Evolutionary conservation across 2,329 filamentous ascomycete genomes (phyloP), one percentile per base, ranked within the genome.

Genomic region (Tolypocladium cylindrosporum): DNA sequence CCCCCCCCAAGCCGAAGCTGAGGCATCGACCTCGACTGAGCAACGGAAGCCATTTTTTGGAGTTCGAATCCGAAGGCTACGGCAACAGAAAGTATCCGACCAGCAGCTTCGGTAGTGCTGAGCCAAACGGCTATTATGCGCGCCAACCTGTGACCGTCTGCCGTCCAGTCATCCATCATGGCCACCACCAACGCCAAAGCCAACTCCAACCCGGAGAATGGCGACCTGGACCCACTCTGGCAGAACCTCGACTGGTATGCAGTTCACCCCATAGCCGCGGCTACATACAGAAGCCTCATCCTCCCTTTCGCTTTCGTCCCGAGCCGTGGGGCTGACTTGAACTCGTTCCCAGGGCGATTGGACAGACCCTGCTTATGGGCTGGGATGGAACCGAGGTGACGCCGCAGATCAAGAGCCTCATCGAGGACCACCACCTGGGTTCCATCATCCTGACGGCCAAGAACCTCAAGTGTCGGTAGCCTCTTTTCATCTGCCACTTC

Each of bases 301-400:
- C 52, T 41, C 36, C 42, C n/a, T 37, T 21, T 42, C 40, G 55
- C 56, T 61, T 62, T 43, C 55, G 55, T 61, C 63, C 62, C 57
- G 61, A 59, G 58, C 55, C 53, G 19, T 39, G 7, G 43, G 24
- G 56, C 59, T 61, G 55, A 60, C 57, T 16, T 24, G 34, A n/a
- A 51, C 19, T 13, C 40, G 40, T 54, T 53, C n/a, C 64, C 67
- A 86, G 84, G 79, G 82, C 83, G 61, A 85, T 90, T 77, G 88
- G 88, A 61, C 88, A 91, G 77, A 82, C 87, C 77, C 79, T 91
- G 72, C 87, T 89, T 71, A 90, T 91, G 86, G 89, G 89, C 71
- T 95, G 90, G 79, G 89, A 94, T 77, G 90, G 90, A 61, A 90
- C 88, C 57, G 83, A 89, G 70, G 86, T 94, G 57, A 93, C 89